phyloP scores from a whole-genome alignment of 164 flowering plant species.

The Tinospora cordifolia region DNA sequence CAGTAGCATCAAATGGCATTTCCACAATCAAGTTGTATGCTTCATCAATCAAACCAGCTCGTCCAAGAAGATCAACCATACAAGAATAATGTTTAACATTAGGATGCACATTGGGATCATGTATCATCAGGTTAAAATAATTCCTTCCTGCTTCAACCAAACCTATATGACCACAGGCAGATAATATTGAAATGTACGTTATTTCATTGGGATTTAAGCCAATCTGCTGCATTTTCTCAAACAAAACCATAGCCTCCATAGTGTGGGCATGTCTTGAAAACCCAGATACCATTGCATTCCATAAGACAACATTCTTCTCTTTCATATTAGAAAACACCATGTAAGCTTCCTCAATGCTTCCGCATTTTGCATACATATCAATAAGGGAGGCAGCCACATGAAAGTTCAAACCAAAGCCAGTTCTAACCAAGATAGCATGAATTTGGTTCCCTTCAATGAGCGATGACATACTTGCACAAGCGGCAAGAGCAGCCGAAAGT shows the following conservation, averaged over 20 bases:
- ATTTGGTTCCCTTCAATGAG: slow-evolving; percentile 70
- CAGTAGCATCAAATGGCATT: slow-evolving; percentile 63
- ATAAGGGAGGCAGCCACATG: slow-evolving; percentile 61
- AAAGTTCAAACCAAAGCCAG: slow-evolving; percentile 43
- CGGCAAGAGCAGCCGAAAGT: slow-evolving; percentile 60
- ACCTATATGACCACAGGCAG: slow-evolving; percentile 73
- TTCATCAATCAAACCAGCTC: slow-evolving; percentile 51
- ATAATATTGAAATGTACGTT: slow-evolving; percentile 59
- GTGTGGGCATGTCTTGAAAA: slow-evolving; percentile 65
- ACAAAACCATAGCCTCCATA: slow-evolving; percentile 55
- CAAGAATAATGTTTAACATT: slow-evolving; percentile 66
- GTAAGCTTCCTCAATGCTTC: slow-evolving; percentile 56
- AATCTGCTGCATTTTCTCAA: slow-evolving; percentile 79
- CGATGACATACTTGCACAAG: slow-evolving; percentile 70
- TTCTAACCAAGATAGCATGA: slow-evolving; percentile 45
- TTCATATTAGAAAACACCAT: slow-evolving; percentile 34
- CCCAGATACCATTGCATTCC: slow-evolving; percentile 85
- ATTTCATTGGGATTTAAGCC: slow-evolving; percentile 56
- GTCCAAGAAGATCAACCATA: slow-evolving; percentile 79
- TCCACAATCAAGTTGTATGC: slow-evolving; percentile 44
- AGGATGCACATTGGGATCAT: slow-evolving; percentile 34
- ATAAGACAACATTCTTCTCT: slow-evolving; percentile 46
- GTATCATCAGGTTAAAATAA: slow-evolving; percentile 49
- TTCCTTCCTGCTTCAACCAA: slow-evolving; percentile 44
- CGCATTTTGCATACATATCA: slow-evolving; percentile 86